A percentile compares a stretch with the other conserved stretches of the same genome.
Evolutionary conservation across 306 rosid species (phyloP).

Genomic region (Prunus armeniaca): DNA sequence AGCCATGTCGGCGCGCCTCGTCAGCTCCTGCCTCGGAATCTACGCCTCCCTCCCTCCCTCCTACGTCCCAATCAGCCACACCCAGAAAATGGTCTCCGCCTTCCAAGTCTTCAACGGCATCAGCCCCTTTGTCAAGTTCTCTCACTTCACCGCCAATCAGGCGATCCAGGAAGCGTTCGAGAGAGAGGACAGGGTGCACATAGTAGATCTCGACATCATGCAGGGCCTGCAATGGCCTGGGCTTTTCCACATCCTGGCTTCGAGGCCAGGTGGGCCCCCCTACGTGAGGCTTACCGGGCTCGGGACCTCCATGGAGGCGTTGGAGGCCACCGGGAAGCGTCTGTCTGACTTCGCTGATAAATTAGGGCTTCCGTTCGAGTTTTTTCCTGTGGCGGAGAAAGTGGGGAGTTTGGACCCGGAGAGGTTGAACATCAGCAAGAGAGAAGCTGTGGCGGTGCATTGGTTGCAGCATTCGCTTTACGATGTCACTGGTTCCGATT

Average conservation of each 20-base stretch:
- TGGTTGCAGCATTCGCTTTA: conserved; percentile 98
- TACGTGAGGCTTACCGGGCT: conserved; percentile 85
- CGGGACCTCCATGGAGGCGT: conserved; percentile 78
- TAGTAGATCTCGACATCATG: conserved; percentile 94
- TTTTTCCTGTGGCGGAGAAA: conserved; percentile 79
- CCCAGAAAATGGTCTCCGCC: conserved; percentile 89
- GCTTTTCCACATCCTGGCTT: conserved; percentile 82
- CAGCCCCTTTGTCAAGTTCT: conserved; percentile 90
- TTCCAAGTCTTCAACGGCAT: conserved; percentile 97
- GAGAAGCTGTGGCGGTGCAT: conserved; percentile 97
- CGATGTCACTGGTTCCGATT: conserved; percentile 92
- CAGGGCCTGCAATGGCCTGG: conserved; percentile 99
- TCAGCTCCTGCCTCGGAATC: conserved; percentile 85
- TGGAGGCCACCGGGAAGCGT: conserved; percentile 90
- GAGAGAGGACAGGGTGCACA: conserved; percentile 84
- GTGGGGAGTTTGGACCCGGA: conserved; percentile 79
- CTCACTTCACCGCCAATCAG: conserved; percentile 96
- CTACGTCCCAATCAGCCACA: conserved; percentile 35
- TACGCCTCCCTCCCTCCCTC: conserved; percentile 64
- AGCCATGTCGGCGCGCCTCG: conserved; percentile 92
- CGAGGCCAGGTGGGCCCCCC: conserved; percentile 93
- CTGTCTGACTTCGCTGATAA: conserved; percentile 82
- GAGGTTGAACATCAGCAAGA: conserved; percentile 63
- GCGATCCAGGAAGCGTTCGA: conserved; percentile 97
- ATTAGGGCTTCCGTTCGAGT: conserved; percentile 89